Evolutionary conservation across 2,329 filamentous ascomycete genomes (phyloP).

Genomic region (Cladobotryum mycophilum): DNA sequence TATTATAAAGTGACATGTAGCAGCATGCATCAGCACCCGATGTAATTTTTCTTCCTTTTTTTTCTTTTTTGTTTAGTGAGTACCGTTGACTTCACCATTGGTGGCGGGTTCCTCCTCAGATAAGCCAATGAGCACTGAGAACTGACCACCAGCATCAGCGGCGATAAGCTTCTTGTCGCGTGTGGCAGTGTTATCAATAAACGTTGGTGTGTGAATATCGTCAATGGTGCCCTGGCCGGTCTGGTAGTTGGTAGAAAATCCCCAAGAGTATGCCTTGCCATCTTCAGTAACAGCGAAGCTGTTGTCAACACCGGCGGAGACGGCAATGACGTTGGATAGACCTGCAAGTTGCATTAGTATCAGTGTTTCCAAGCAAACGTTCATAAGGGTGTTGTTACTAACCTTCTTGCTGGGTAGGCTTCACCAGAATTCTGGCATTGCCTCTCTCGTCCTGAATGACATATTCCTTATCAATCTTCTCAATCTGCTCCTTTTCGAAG

Average conservation of each 20-base stretch:
- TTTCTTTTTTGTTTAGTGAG: background rate
- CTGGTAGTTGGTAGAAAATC: constrained; percentile 74
- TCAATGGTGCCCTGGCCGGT: constrained; percentile 73
- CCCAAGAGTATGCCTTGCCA: constrained; percentile 72
- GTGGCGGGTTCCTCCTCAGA: constrained; percentile 23
- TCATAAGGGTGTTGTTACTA: constrained; percentile 21
- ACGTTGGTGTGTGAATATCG: constrained; percentile 69
- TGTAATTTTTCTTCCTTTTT: background rate
- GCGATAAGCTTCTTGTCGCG: constrained; percentile 66
- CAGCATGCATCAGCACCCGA: background rate
- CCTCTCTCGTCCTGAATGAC: constrained; percentile 57
- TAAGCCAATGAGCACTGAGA: constrained; percentile 54
- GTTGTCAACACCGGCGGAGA: constrained; percentile 65
- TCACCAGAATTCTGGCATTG: constrained; percentile 57
- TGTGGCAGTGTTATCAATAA: constrained; percentile 80
- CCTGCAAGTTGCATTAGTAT: constrained; percentile 21
- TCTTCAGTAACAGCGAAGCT: constrained; percentile 64
- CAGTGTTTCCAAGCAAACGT: background rate
- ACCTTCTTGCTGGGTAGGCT: constrained; percentile 37
- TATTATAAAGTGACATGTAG: background rate
- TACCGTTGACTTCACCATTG: constrained; percentile 22
- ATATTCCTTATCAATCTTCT: constrained; percentile 39
- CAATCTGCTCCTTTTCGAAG: constrained; percentile 45
- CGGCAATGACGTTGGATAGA: constrained; percentile 46
- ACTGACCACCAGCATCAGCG: constrained; percentile 87